Evolutionary conservation across 352 stramenopile species (phyloP).

Genomic region (Globisporangium okanoganense): DNA sequence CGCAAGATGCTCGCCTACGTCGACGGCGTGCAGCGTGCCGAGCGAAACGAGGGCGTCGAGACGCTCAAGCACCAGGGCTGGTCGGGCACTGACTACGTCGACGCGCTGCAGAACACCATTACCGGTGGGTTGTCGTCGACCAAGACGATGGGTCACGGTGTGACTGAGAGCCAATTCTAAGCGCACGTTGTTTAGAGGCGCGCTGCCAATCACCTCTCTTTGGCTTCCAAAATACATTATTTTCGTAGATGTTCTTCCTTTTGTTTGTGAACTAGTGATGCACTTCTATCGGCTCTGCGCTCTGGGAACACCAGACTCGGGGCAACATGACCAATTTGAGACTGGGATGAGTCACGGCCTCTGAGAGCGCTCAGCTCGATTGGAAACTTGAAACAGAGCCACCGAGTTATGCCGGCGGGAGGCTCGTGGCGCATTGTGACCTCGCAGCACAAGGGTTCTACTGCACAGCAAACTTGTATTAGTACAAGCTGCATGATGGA

Average conservation of each 20-base stretch:
- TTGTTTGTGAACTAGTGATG: background rate
- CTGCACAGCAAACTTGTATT: too few relatives aligned
- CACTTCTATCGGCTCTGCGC: too few relatives aligned
- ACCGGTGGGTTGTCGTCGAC: conserved; percentile 95
- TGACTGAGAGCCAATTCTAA: conserved; percentile 97
- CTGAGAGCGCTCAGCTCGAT: too few relatives aligned
- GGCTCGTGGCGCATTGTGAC: too few relatives aligned
- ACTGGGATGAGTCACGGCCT: too few relatives aligned
- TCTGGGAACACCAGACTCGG: too few relatives aligned
- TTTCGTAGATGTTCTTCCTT: background rate
- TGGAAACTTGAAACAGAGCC: too few relatives aligned
- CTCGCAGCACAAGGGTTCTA: too few relatives aligned
- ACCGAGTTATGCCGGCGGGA: too few relatives aligned
- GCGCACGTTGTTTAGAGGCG: background rate
- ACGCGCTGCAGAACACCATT: conserved; percentile 95
- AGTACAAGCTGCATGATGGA: too few relatives aligned
- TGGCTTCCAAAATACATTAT: conserved; percentile 9
- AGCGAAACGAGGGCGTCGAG: conserved; percentile 93
- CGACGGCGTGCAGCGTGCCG: conserved; percentile 94
- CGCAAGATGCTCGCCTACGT: conserved; percentile 95
- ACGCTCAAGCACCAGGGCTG: conserved; percentile 98
- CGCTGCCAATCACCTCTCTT: background rate
- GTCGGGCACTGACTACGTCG: conserved; percentile 96
- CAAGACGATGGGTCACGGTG: conserved; percentile 96
- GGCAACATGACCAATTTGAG: too few relatives aligned